These are phyloP conservation scores for Plantago elongata DNA, from an alignment of 257 asterid genomes.

Conservation along the genomic window DNA sequence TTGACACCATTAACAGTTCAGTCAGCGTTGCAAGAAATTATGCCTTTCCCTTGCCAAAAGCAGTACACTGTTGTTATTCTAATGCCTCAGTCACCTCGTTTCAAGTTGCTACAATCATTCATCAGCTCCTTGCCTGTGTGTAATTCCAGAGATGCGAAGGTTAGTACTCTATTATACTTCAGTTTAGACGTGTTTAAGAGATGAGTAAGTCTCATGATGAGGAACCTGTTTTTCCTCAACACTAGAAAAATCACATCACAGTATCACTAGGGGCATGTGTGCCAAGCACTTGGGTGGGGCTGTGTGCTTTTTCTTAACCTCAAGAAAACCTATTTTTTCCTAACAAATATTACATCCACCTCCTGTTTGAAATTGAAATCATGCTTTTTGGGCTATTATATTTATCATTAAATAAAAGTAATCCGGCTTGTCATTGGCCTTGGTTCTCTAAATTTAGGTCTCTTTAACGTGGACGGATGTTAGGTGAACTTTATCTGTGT, in stretches of 20 bases:
- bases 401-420: no score
- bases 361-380: no score
- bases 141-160: conserved; percentile 67
- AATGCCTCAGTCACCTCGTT: conserved; percentile 78
- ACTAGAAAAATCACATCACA: no score
- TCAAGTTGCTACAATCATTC: conserved; percentile 47
- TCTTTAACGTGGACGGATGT: background rate
- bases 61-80: conserved; percentile 87
- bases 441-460: background rate
- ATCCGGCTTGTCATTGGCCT: no score
- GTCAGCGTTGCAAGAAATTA: conserved; percentile 64
- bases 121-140: conserved; percentile 28
- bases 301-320: no score
- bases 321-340: no score
- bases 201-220: no score
- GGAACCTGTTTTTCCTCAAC: no score
- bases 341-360: no score
- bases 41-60: conserved; percentile 85
- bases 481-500: background rate
- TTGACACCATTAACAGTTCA: conserved; percentile 67
- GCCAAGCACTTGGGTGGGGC: no score
- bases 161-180: conserved; percentile 17
- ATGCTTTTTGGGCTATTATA: no score
- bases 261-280: no score
- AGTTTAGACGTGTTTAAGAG: background rate